Percentiles rank a stretch among this genome's conserved stretches.
Conservation (phyloP, 306 rosid genomes). For the Cucurbita ficifolia region DNA sequence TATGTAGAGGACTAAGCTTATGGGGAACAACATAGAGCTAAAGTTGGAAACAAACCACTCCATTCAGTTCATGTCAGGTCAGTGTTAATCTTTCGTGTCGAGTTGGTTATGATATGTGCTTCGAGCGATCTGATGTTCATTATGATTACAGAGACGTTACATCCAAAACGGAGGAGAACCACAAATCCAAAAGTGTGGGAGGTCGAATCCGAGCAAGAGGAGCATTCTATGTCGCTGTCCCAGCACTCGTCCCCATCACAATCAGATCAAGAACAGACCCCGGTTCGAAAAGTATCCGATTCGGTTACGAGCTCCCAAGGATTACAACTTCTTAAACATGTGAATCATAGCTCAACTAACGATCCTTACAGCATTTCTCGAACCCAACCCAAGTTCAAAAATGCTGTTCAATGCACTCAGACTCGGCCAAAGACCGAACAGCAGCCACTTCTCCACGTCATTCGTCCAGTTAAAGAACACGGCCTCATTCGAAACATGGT, state of each 20-base stretch:
- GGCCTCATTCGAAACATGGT: slow-evolving; percentile 1
- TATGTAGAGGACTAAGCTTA: slow-evolving; percentile 29
- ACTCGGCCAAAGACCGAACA: slow-evolving; percentile 27
- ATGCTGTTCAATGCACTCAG: slow-evolving; percentile 6
- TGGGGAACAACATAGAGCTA: slow-evolving; percentile 26
- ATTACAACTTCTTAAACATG: slow-evolving; percentile 29
- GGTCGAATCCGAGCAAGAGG: slow-evolving; percentile 80
- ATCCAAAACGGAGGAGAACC: slow-evolving; percentile 71
- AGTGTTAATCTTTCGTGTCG: neutral
- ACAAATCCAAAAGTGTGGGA: slow-evolving; percentile 41
- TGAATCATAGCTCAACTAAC: slow-evolving; percentile 20
- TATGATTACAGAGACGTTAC: slow-evolving; percentile 30
- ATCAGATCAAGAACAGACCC: slow-evolving; percentile 77
- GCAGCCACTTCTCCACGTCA: slow-evolving; percentile 12
- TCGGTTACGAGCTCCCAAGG: slow-evolving; percentile 36
- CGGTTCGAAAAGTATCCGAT: slow-evolving; percentile 21
- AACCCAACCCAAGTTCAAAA: neutral
- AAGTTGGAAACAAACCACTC: slow-evolving; percentile 27
- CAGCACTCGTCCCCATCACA: slow-evolving; percentile 79
- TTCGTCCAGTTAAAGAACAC: slow-evolving; percentile 13
- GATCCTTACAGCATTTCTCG: slow-evolving; percentile 13
- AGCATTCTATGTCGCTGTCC: slow-evolving; percentile 79
- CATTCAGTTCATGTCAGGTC: slow-evolving; percentile 39
- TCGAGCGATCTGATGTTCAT: neutral
- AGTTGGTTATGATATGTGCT: neutral